Conservation (phyloP, 148 eudicot genomes). For the Polygonum aviculare region DNA sequence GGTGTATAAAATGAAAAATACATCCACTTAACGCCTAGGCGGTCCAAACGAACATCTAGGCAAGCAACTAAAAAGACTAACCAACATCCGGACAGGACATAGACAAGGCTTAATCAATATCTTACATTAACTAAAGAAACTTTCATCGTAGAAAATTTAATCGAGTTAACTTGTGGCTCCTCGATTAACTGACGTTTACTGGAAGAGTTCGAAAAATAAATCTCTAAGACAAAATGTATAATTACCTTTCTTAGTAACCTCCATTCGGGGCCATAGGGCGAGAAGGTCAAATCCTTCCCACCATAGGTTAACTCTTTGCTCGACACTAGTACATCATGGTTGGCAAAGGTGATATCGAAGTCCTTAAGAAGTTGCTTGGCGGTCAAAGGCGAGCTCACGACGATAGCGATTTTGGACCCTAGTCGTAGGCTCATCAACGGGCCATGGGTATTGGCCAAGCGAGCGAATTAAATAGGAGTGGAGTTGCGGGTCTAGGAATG, state of each 20-base stretch:
- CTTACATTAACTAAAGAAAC: no score
- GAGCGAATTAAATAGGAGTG: constrained; percentile 10
- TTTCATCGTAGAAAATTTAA: no score
- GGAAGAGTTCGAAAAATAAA: not conserved
- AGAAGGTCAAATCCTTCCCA: constrained; percentile 47
- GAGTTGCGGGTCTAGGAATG: constrained; percentile 7
- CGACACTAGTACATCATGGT: constrained; percentile 55
- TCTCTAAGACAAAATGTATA: not conserved
- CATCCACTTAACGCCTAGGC: no score
- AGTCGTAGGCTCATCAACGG: constrained; percentile 47
- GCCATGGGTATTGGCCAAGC: constrained; percentile 34
- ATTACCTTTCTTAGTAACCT: constrained; percentile 45
- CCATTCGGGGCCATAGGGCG: constrained; percentile 56
- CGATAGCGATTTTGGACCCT: constrained; percentile 35
- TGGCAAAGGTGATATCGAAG: constrained; percentile 54
- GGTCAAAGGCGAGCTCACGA: constrained; percentile 37
- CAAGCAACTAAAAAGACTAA: no score
- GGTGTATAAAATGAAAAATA: no score
- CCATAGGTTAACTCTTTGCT: constrained; percentile 37
- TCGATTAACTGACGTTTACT: no score
- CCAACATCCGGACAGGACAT: no score
- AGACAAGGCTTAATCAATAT: no score
- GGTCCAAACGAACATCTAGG: no score
- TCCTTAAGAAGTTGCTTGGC: constrained; percentile 55
- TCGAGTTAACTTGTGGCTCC: no score